Evolutionary conservation across 768 basidiomycete genomes (phyloP).

Genomic region (Peribolospora baueri): DNA sequence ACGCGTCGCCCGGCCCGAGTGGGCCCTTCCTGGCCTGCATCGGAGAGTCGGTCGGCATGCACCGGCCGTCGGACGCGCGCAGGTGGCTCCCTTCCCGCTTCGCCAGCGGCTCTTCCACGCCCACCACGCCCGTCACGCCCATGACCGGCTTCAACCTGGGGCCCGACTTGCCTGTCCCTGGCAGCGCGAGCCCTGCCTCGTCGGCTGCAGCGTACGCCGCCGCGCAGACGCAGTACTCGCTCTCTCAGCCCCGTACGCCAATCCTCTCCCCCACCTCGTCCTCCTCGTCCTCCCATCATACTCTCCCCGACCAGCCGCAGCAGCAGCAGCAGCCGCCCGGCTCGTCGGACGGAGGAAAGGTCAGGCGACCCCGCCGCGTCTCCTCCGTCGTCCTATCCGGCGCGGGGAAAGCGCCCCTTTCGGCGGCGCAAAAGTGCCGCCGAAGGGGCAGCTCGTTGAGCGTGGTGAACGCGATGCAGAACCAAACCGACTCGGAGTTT

Average conservation of each 20-base stretch:
- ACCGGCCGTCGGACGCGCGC: constrained; percentile 57
- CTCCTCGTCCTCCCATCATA: not conserved
- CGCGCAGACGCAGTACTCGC: not conserved
- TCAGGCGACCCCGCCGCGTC: constrained; percentile 1
- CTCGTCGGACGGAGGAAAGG: constrained; percentile 4
- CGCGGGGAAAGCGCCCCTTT: constrained; percentile 10
- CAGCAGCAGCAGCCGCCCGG: not conserved
- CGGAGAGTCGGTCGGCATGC: constrained; percentile 82
- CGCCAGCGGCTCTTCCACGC: not conserved
- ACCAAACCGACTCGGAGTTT: too few relatives aligned
- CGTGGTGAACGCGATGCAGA: not conserved
- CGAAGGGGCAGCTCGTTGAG: not conserved
- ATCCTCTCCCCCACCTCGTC: too few relatives aligned
- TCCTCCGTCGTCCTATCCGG: not conserved
- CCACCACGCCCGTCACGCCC: constrained; percentile 1
- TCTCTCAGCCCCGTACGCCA: not conserved
- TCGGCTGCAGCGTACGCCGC: not conserved
- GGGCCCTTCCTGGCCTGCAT: constrained; percentile 73
- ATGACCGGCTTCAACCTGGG: not conserved
- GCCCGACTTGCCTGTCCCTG: not conserved
- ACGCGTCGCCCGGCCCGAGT: constrained; percentile 30
- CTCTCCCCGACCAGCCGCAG: not conserved
- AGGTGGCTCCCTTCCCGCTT: constrained; percentile 42
- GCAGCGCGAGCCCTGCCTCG: not conserved
- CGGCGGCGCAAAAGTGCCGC: constrained; percentile 61